These are phyloP conservation scores for Echinosophora koreensis DNA, from an alignment of 306 rosid genomes.

Conservation along the genomic window DNA sequence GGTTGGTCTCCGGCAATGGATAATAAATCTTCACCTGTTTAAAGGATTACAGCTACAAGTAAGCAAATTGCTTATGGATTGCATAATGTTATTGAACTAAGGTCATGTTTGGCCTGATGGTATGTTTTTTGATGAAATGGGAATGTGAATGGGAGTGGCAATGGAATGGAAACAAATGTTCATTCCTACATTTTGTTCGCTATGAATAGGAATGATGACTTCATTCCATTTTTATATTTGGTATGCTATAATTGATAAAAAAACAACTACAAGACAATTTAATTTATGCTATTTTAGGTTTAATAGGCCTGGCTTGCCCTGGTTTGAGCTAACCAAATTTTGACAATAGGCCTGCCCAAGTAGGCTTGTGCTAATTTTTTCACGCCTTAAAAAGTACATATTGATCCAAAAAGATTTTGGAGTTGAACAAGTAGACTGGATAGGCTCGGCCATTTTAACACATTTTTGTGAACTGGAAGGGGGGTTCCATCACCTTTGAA, in stretches of 20 bases:
- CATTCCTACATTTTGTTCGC: not conserved
- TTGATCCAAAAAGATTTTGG: not conserved
- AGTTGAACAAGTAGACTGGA: not conserved
- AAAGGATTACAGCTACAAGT: conserved; percentile 47
- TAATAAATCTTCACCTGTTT: conserved; percentile 94
- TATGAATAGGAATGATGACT: conserved; percentile 29
- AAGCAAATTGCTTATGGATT: conserved; percentile 33
- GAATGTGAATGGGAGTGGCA: conserved; percentile 30
- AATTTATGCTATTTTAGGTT: not conserved
- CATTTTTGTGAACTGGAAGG: not conserved
- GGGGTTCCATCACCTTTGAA: conserved; percentile 4
- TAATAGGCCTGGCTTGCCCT: not conserved
- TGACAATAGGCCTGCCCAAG: not conserved
- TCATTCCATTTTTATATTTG: conserved; percentile 3
- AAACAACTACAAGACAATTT: not conserved
- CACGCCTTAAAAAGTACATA: conserved; percentile 1
- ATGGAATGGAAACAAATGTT: not conserved
- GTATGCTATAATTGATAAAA: not conserved
- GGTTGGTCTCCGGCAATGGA: conserved; percentile 99
- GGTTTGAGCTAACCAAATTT: not conserved
- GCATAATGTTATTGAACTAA: conserved; percentile 39
- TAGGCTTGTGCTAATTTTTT: not conserved
- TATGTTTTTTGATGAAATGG: not conserved
- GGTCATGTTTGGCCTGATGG: not conserved
- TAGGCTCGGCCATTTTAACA: not conserved